Evolutionary conservation across 2,329 filamentous ascomycete genomes (phyloP), one percentile per base, ranked within the genome.

Genomic region (Neofusicoccum parvum): DNA sequence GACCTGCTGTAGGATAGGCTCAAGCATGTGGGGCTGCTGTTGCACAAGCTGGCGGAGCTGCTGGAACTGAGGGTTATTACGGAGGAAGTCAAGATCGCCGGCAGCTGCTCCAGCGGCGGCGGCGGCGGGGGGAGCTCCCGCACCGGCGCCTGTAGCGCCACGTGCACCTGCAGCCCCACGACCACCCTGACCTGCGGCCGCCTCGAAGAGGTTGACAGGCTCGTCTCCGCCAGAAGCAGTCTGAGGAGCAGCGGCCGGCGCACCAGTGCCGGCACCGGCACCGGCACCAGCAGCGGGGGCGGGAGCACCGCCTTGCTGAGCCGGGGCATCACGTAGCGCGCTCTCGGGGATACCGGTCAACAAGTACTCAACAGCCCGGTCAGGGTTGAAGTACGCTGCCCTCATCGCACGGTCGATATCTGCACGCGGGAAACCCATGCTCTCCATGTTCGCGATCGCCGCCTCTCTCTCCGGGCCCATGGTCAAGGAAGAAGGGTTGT

Each of bases 1-100:
- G 43, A 99, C 92, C 80, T 97, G 94, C 80, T 98, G 94, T 65
- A 99, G 84, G 71, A 99, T 98, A 6, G 95, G 94, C 82, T 99
- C 95, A 23, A 99, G 89, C 95, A 99, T 99, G 77, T 95, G 91
- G 17, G 95, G 95, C 78, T 98, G 92, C 79, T 97, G 94, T 81
- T 99, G 95, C 50, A 99, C 94, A 23, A 99, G 90, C 80, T 97
- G 94, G 69, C 95, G 91, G 67, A 99, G 87, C 81, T 99, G 95
- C 81, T 98, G 95, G 82, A 99, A 99, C 79, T 98, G 94, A 27
- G 94, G 90, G 78, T 98, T 98, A 79, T 94, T 92, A 74, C 95
- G 90, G 65, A 99, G 84, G 78, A 97, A 98, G 70, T 98, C 94
- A 66, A 99, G 87, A 74, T 94, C 96, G 32, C 90, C 90, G 32